Base-by-base conservation (phyloP, 148 eudicot genomes). In the Fagopyrum homotropicum region DNA sequence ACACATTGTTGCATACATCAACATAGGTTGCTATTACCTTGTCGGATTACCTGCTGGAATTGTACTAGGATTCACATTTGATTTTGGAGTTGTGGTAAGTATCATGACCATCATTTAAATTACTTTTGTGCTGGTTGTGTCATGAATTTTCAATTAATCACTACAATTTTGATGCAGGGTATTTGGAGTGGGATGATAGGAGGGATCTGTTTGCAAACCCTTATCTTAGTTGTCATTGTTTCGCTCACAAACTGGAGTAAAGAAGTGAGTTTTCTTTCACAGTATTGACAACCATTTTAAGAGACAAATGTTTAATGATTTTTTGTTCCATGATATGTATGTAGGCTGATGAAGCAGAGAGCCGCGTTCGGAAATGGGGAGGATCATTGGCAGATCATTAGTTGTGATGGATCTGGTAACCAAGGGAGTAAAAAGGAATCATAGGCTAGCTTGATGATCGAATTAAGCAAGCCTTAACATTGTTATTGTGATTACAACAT, bases 151-250 rank as follows among this genome's bases (percentile, higher is more conserved):
- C 43, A 16, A 8, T 35, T 35, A 46, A 30, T 78, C 12, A 29
- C 40, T 70, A 11, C 17, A 45, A 61, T 64, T 72, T 30, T 30
- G 8, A 5, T 84, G 77, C 80, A 91, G 97, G 97, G 97, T 75
- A 86, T 91, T 45, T 91, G 97, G 96, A 84, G 96, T n/a, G 96
- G 96, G 43, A 85, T 90, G 96, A 82, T 88, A 26, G 90, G 88
- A 57, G 97, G 97, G 78, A 88, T 89, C 54, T 73, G 79, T 57
- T 77, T 89, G 85, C 97, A 91, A 75, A 91, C 97, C 9, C 26
- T 79, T 2, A 86, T 91, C 81, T 72, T 91, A 77, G 76, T 91
- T 54, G 59, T 75, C 45, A 76, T 91, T 64, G 78, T 82, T 59
- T 72, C 90, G 2, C 75, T 82, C 59, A 89, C 87, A 59, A 88